A percentile compares a stretch with the other conserved stretches of the same genome.
Conservation (phyloP, 495 filamentous ascomycete genomes). For the Trichocladium antarcticum region DNA sequence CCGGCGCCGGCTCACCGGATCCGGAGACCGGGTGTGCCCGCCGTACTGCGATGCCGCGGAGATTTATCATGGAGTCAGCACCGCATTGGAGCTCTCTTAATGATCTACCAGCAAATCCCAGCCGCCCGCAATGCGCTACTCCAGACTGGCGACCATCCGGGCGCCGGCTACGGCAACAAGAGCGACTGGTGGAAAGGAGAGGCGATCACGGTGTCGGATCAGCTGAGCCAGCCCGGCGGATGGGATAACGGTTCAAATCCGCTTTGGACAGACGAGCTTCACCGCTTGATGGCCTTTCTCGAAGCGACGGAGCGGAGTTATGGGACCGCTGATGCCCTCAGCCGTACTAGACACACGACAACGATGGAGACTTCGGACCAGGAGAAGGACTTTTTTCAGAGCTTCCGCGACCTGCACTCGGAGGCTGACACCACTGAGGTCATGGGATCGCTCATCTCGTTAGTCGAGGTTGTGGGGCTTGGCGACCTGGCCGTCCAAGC, state of each 20-base stretch:
- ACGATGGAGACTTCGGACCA: slow-evolving; percentile 3
- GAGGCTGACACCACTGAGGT: background rate
- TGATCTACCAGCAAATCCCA: slow-evolving; percentile 79
- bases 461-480: slow-evolving; percentile 9
- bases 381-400: slow-evolving; percentile 24
- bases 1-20: slow-evolving; percentile 43
- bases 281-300: slow-evolving; percentile 80
- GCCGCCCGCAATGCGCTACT: slow-evolving; percentile 64
- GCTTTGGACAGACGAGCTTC: slow-evolving; percentile 46
- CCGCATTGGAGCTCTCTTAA: slow-evolving; percentile 57
- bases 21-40: slow-evolving; percentile 47
- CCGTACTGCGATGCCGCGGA: slow-evolving; percentile 57
- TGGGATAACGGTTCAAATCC: slow-evolving; percentile 13
- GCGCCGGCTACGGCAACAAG: slow-evolving; percentile 53
- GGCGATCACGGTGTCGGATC: slow-evolving; percentile 46
- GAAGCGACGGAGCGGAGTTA: slow-evolving; percentile 71
- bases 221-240: slow-evolving; percentile 45
- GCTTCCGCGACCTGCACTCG: background rate
- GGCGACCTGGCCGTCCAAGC: background rate
- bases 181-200: slow-evolving; percentile 80
- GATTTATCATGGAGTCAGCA: slow-evolving; percentile 24
- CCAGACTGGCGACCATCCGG: slow-evolving; percentile 35
- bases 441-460: slow-evolving; percentile 2
- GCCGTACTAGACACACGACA: background rate
- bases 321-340: slow-evolving; percentile 51